Conservation (phyloP, 108 stramenopile genomes). For the Skeletonema menzelii region DNA sequence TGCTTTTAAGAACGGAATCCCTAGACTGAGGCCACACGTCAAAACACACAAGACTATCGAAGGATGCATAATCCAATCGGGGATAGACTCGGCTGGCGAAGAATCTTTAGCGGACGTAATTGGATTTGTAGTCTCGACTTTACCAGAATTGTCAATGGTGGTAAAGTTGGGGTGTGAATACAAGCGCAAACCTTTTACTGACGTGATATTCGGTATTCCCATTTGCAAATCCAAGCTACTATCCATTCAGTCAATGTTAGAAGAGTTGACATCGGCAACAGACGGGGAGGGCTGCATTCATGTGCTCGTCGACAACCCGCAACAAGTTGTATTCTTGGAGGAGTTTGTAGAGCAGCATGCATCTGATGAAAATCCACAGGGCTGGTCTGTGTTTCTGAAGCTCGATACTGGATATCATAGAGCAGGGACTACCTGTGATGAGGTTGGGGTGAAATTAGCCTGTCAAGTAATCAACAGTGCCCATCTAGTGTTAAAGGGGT, state of each 20-base stretch:
- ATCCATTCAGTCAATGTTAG: conserved; percentile 1
- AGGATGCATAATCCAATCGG: conserved; percentile 36
- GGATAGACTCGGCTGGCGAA: neutral
- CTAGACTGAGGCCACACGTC: conserved; percentile 25
- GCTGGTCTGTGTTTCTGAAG: conserved; percentile 37
- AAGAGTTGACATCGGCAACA: conserved; percentile 14
- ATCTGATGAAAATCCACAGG: neutral
- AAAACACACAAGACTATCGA: conserved; percentile 46
- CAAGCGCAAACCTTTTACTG: conserved; percentile 14
- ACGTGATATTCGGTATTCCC: conserved; percentile 33
- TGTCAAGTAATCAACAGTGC: conserved; percentile 17
- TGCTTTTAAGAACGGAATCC: conserved; percentile 17
- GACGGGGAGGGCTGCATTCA: conserved; percentile 17
- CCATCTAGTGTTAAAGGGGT: conserved; percentile 13
- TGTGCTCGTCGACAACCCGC: conserved; percentile 24
- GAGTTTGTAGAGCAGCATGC: conserved; percentile 4
- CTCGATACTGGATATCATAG: conserved; percentile 44
- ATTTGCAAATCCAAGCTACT: conserved; percentile 30
- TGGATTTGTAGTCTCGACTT: conserved; percentile 44
- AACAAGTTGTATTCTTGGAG: conserved; percentile 19
- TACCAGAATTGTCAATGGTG: conserved; percentile 29
- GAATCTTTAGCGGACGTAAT: conserved; percentile 12
- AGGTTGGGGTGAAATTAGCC: conserved; percentile 11
- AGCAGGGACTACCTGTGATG: conserved; percentile 19
- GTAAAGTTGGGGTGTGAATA: conserved; percentile 8